Conservation (phyloP, 129 eudicot genomes). For the Centrapalus pauciflorus region DNA sequence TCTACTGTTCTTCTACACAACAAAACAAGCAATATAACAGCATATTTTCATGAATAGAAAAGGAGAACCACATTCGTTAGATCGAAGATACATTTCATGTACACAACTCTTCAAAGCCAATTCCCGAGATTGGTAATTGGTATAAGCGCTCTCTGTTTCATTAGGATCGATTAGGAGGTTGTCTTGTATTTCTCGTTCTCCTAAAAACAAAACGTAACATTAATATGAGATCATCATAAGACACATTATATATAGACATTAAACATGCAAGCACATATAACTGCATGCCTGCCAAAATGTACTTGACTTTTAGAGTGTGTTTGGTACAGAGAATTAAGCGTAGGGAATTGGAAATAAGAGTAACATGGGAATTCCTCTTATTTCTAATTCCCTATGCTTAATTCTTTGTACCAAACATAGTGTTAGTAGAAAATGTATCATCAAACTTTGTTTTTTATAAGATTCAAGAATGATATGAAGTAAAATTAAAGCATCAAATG, state of each 20-base stretch:
- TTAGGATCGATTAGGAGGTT: slow-evolving; percentile 53
- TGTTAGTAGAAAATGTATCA: background rate
- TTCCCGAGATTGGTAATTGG: slow-evolving; percentile 7
- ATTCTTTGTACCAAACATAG: too few species aligned
- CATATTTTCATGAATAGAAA: slow-evolving; percentile 12
- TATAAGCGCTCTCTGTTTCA: slow-evolving; percentile 8
- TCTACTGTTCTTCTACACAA: slow-evolving; percentile 22
- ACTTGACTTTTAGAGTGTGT: background rate
- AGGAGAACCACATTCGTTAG: slow-evolving; percentile 11
- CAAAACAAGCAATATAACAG: slow-evolving; percentile 25
- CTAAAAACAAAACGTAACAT: slow-evolving; percentile 30
- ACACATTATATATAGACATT: background rate
- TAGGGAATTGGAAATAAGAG: too few species aligned
- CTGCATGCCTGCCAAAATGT: background rate
- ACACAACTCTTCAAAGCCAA: slow-evolving; percentile 14
- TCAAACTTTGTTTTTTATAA: slow-evolving; percentile 7
- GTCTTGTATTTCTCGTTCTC: slow-evolving; percentile 48
- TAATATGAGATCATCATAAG: background rate
- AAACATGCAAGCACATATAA: slow-evolving; percentile 10
- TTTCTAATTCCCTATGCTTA: too few species aligned
- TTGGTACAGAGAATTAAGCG: too few species aligned
- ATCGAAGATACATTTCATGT: slow-evolving; percentile 20
- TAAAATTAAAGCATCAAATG: background rate
- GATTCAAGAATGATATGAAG: background rate
- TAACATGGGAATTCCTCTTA: too few species aligned